A percentile compares a stretch with the other conserved stretches of the same genome.
Conservation (phyloP, 2,329 filamentous ascomycete genomes). For the Proliferodiscus dingleyae region DNA sequence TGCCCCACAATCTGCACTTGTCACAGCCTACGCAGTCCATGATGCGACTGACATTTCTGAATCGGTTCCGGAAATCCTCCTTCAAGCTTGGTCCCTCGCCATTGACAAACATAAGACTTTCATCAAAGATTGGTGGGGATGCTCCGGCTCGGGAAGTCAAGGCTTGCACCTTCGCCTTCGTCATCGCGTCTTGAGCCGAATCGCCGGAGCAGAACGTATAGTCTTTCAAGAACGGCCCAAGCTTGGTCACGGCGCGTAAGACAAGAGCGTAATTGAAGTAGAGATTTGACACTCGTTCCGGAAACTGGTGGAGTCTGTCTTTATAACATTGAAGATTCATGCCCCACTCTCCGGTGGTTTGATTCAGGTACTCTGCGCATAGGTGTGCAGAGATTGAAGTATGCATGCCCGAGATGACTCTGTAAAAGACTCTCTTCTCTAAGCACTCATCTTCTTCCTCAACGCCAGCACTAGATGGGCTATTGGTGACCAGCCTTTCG, state of each 20-base stretch:
- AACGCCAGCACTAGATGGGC: constrained; percentile 57
- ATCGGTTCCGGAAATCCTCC: constrained; percentile 95
- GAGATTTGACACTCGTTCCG: constrained; percentile 91
- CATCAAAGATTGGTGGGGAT: constrained; percentile 82
- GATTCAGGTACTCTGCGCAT: constrained; percentile 94
- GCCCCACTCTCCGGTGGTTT: constrained; percentile 88
- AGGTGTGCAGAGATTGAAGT: constrained; percentile 94
- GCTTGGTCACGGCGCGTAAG: constrained; percentile 83
- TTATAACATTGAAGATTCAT: constrained; percentile 89
- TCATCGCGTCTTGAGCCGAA: constrained; percentile 68
- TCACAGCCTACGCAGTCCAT: constrained; percentile 99
- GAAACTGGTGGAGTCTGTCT: constrained; percentile 73
- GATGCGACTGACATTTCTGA: constrained; percentile 90
- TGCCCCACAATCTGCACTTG: constrained; percentile 97
- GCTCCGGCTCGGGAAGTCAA: constrained; percentile 68
- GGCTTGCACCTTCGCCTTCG: constrained; percentile 74
- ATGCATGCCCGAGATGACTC: constrained; percentile 95
- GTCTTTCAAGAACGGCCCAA: constrained; percentile 69
- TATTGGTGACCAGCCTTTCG: constrained; percentile 48
- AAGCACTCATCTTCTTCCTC: constrained; percentile 88
- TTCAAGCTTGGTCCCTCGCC: constrained; percentile 73
- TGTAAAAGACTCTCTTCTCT: constrained; percentile 98
- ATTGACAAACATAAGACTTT: constrained; percentile 89
- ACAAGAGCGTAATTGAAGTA: constrained; percentile 99
- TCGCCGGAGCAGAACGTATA: constrained; percentile 96